These are phyloP conservation scores for Aspergillus alliaceus DNA, from an alignment of 2,329 filamentous ascomycete genomes.

Conservation along the genomic window DNA sequence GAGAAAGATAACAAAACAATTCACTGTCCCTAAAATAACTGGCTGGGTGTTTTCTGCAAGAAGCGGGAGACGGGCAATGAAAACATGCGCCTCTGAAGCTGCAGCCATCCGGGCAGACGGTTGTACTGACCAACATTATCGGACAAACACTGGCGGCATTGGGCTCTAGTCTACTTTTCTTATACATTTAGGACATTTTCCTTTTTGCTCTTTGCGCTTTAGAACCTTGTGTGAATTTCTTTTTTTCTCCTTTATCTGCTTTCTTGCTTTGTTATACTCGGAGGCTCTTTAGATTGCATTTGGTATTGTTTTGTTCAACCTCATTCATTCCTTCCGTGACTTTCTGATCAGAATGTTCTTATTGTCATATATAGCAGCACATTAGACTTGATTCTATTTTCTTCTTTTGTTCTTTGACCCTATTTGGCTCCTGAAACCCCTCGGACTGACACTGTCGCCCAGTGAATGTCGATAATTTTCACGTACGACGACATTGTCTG, in stretches of 20 bases:
- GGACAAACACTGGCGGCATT: conserved; percentile 21
- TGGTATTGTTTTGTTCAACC: not conserved
- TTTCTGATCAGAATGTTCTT: not conserved
- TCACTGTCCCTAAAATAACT: not conserved
- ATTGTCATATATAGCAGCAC: not conserved
- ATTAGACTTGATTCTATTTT: not conserved
- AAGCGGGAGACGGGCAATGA: conserved; percentile 2
- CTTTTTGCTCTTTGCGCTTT: not conserved
- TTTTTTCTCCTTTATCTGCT: not conserved
- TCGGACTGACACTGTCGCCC: not conserved
- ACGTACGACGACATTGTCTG: not conserved
- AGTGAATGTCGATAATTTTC: conserved; percentile 2
- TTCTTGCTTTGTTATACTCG: not conserved
- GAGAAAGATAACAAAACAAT: too few species aligned
- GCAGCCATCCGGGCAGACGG: conserved; percentile 24
- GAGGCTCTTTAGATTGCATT: not conserved
- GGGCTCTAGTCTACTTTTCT: not conserved
- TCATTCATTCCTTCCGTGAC: not conserved
- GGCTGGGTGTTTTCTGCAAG: not conserved
- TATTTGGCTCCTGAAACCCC: not conserved
- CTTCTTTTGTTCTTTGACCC: not conserved
- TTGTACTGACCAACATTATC: conserved; percentile 24
- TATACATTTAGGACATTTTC: not conserved
- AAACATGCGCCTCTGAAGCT: conserved; percentile 12
- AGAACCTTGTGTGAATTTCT: not conserved